phyloP scores from a whole-genome alignment of 169 alveolate species.

The Cryptosporidium andersoni region DNA sequence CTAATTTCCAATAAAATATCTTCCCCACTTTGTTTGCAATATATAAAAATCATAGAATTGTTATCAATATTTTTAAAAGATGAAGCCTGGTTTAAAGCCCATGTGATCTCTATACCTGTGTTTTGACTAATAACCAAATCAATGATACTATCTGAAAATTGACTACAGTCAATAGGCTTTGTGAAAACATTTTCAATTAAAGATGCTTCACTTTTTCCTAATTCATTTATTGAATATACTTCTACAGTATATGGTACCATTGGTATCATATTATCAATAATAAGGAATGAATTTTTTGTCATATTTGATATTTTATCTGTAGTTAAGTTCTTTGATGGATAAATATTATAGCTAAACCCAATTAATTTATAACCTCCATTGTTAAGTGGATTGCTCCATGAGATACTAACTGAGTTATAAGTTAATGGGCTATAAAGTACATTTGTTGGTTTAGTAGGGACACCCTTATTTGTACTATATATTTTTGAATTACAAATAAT shows the following conservation, averaged over 20 bases:
- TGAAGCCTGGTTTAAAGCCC: background rate
- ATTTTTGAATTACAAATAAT: conserved; percentile 34
- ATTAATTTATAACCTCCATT: conserved; percentile 23
- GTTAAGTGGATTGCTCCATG: conserved; percentile 20
- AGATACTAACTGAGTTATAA: conserved; percentile 16
- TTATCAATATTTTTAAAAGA: background rate
- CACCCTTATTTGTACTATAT: conserved; percentile 23
- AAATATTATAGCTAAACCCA: conserved; percentile 5
- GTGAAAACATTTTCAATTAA: background rate
- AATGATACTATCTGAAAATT: too few species aligned
- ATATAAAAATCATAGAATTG: conserved; percentile 4
- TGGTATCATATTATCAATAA: conserved; percentile 27
- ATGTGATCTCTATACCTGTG: background rate
- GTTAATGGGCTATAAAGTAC: conserved; percentile 39
- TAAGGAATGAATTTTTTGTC: conserved; percentile 3
- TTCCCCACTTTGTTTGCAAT: background rate
- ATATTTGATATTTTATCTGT: conserved; percentile 5
- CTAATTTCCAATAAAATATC: too few species aligned
- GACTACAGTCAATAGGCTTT: background rate
- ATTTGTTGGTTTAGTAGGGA: conserved; percentile 25
- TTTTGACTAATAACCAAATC: background rate
- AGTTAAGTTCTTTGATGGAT: conserved; percentile 7
- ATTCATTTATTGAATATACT: conserved; percentile 35
- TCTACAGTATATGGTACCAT: conserved; percentile 3
- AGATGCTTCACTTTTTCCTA: conserved; percentile 39